Percentiles rank a stretch among this genome's conserved stretches.
Conservation (phyloP, 1,284 basidiomycete genomes). For the Meripilus lineatus region DNA sequence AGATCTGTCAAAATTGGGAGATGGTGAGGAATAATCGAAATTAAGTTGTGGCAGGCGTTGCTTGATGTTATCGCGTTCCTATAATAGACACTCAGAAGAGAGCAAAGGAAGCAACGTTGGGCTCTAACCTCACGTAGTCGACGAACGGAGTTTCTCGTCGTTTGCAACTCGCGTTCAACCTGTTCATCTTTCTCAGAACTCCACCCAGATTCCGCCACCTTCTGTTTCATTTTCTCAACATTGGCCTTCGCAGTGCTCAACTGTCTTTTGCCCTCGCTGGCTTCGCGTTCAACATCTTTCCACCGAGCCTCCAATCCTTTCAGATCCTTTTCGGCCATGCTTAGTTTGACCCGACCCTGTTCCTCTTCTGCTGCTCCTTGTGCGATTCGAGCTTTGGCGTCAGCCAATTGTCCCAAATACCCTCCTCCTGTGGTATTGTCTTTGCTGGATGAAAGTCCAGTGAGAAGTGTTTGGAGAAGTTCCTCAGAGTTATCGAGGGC, state of each 20-base stretch:
- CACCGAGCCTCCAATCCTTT: constrained; percentile 75
- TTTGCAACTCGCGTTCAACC: constrained; percentile 52
- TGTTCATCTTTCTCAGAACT: constrained; percentile 71
- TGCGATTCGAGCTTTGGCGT: constrained; percentile 75
- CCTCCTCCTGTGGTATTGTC: constrained; percentile 77
- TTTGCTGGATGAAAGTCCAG: constrained; percentile 74
- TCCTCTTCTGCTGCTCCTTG: constrained; percentile 84
- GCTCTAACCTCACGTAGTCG: constrained; percentile 57
- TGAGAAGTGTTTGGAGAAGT: constrained; percentile 92
- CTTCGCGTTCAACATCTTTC: constrained; percentile 85
- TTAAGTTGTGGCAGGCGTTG: constrained; percentile 70
- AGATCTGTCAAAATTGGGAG: constrained; percentile 78
- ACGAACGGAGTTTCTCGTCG: constrained; percentile 55
- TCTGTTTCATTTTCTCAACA: constrained; percentile 52
- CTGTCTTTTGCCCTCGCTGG: constrained; percentile 69
- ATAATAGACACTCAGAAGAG: not conserved
- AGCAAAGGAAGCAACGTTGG: not conserved
- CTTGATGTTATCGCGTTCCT: constrained; percentile 74
- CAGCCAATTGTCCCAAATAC: constrained; percentile 94
- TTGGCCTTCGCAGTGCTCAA: constrained; percentile 59
- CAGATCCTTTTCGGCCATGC: constrained; percentile 79
- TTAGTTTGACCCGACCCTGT: constrained; percentile 77
- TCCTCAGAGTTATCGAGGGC: constrained; percentile 81
- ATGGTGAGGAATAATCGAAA: constrained; percentile 81
- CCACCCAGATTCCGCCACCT: constrained; percentile 72